Conservation (phyloP, 169 alveolate species). For the Toxoplasma gondii region DNA sequence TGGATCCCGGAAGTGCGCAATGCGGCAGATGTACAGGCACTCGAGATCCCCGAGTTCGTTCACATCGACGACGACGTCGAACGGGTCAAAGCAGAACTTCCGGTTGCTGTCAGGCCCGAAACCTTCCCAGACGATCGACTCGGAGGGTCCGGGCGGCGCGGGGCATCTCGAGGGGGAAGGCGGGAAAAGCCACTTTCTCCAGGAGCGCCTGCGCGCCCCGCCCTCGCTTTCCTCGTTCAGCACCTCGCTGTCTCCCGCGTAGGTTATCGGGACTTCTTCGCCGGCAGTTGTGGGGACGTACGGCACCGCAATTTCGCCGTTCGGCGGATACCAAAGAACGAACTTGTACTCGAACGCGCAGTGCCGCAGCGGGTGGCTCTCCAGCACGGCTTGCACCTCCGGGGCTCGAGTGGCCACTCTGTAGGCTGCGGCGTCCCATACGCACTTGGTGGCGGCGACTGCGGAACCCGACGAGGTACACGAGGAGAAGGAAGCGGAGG, state of each 20-base stretch:
- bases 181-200: constrained; percentile 69
- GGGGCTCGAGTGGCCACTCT: constrained; percentile 51
- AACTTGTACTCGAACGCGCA: constrained; percentile 61
- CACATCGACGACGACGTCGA: constrained; percentile 61
- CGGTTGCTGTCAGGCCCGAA: constrained; percentile 57
- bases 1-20: constrained; percentile 61
- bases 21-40: constrained; percentile 55
- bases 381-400: constrained; percentile 43
- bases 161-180: constrained; percentile 60
- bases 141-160: constrained; percentile 42
- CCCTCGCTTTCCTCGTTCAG: not conserved
- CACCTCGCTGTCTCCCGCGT: constrained; percentile 38
- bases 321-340: constrained; percentile 47
- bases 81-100: constrained; percentile 58
- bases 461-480: not conserved
- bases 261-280: not conserved
- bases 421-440: constrained; percentile 52
- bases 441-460: not conserved
- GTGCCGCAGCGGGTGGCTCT: constrained; percentile 49
- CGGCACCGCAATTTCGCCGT: not conserved
- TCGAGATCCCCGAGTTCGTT: constrained; percentile 58
- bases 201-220: not conserved
- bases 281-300: not conserved
- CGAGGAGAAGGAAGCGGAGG: not conserved
- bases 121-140: constrained; percentile 62